phyloP scores from a whole-genome alignment of 768 basidiomycete species.

The Suillus sp. region DNA sequence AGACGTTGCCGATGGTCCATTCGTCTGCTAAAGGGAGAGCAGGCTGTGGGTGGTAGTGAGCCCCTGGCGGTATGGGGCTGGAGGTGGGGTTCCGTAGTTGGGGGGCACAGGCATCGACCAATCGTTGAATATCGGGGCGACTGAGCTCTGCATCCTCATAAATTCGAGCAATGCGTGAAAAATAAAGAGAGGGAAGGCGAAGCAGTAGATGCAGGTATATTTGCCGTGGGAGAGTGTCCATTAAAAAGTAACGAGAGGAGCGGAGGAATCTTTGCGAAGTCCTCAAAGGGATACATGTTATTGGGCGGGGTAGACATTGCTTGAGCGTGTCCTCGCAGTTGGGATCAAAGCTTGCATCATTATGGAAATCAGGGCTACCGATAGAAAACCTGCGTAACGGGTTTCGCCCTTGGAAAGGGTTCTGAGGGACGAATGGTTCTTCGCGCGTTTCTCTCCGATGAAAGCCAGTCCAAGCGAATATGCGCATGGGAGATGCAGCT shows the following conservation, averaged over 20 bases:
- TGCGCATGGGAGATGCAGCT: slow-evolving; percentile 57
- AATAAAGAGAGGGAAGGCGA: slow-evolving; percentile 77
- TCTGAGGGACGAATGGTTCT: slow-evolving; percentile 57
- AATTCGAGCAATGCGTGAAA: slow-evolving; percentile 73
- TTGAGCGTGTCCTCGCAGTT: slow-evolving; percentile 24
- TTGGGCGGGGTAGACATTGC: slow-evolving; percentile 24
- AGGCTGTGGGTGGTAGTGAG: slow-evolving; percentile 19
- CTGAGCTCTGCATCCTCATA: slow-evolving; percentile 81
- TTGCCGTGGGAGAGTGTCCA: slow-evolving; percentile 46
- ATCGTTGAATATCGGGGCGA: slow-evolving; percentile 65
- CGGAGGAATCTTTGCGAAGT: slow-evolving; percentile 22
- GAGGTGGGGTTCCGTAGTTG: slow-evolving; percentile 16
- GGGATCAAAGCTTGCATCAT: slow-evolving; percentile 21
- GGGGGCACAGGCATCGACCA: slow-evolving; percentile 40
- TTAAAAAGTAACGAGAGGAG: slow-evolving; percentile 27
- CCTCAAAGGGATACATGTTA: slow-evolving; percentile 19
- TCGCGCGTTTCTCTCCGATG: slow-evolving; percentile 52
- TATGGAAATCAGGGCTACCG: slow-evolving; percentile 20
- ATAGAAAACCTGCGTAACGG: slow-evolving; percentile 26
- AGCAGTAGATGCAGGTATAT: slow-evolving; percentile 53
- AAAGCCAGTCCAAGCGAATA: slow-evolving; percentile 56
- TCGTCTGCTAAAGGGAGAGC: slow-evolving; percentile 54
- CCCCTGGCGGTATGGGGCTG: slow-evolving; percentile 34
- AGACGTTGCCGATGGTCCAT: slow-evolving; percentile 51
- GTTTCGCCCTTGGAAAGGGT: slow-evolving; percentile 48